Evolutionary conservation across 208 protist species (phyloP).

Genomic region (Histomonas meleagridis): DNA sequence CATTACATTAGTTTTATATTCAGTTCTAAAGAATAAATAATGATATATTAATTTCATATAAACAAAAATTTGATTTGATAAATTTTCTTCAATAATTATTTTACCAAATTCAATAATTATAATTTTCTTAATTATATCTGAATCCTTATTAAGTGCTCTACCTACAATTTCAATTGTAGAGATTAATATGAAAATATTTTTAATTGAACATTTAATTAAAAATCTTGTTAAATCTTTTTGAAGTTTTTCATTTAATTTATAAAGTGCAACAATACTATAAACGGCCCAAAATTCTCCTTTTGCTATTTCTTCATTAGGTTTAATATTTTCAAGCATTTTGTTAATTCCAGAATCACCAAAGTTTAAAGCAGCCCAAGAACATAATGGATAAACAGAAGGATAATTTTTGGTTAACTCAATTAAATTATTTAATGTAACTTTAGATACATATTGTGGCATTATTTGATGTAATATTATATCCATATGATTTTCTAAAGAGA

Average conservation of each 20-base stretch:
- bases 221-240: neutral
- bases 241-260: neutral
- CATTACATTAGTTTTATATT: too few species aligned
- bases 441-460: neutral
- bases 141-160: neutral
- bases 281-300: neutral
- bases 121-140: neutral
- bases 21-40: too few species aligned
- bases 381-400: neutral
- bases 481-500: neutral
- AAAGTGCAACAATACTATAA: neutral
- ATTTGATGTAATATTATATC: conserved; percentile 7
- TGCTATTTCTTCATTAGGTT: neutral
- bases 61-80: too few species aligned
- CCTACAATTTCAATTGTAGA: neutral
- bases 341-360: neutral
- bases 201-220: neutral
- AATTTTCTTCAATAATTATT: neutral
- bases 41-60: too few species aligned
- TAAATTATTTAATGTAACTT: neutral
- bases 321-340: neutral
- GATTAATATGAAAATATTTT: neutral
- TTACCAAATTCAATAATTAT: neutral
- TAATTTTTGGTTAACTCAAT: neutral
- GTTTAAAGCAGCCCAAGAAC: conserved; percentile 2